Evolutionary conservation across 352 stramenopile species (phyloP), one percentile per base, ranked within the genome.

Genomic region (Blastocystis sp.): DNA sequence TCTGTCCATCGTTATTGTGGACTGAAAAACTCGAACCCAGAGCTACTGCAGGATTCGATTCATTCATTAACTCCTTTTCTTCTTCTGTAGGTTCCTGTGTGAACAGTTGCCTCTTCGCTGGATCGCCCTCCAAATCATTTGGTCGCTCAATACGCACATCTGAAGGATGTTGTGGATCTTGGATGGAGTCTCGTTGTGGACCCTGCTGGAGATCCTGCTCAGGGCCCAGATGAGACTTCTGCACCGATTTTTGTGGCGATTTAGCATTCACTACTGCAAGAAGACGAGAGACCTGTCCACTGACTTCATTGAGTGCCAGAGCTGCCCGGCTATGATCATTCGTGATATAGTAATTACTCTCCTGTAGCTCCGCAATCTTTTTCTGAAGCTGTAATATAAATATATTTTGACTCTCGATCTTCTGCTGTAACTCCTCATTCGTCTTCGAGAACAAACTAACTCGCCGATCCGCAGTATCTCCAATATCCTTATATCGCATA

Each of bases 281-380:
- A 15, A 81, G 53, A 22, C 70, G 42, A 51, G 70, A 81, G 27
- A 81, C 70, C 9, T 81, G 40, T 42, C 53, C 48, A 22, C 35
- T 81, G 53, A 81, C 70, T 37, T 81, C 70, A 56, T 56, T 81
- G 7, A 81, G 40, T 5, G 70, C 70, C 53, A 81, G 70, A 33
- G 40, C 19, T n/a, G 70, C 70, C 5, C 70, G 70, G 19, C 35
- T 59, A n/a, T 56, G 70, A 40, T 81, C 70, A 40, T 81, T 81
- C 9, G 48, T 51, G 1, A 56, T 56, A n/a, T 59, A 56, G 27
- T 59, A 81, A 40, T 81, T 81, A 44, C 40, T 64, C 48, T 81
- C 70, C 19, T 81, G 40, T 13, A 81, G 24, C 22, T 81, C 70
- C 24, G 70, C 70, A 11, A 81, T 81, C 35, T 40, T 51, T 27